Conservation (phyloP, 805 yeast species). For the Lipomyces starkeyi region DNA sequence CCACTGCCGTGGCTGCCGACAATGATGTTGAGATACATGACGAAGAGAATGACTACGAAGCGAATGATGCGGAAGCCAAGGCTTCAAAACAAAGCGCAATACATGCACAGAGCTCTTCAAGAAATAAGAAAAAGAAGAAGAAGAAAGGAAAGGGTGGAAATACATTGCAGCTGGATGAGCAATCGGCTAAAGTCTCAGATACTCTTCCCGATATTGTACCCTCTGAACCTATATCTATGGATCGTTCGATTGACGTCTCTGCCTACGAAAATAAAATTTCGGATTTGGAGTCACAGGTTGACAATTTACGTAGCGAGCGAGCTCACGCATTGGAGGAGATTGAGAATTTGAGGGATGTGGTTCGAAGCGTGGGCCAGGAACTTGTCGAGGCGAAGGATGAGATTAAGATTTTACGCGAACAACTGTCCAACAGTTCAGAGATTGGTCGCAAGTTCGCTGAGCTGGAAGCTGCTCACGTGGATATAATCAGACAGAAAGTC, state of each 20-base stretch:
- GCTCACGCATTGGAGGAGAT: constrained; percentile 58
- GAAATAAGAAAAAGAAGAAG: constrained; percentile 45
- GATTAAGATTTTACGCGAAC: constrained; percentile 20
- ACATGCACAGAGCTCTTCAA: constrained; percentile 12
- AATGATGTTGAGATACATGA: constrained; percentile 1
- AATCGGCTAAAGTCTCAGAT: constrained; percentile 20
- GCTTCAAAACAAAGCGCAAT: background rate
- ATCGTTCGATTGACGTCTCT: constrained; percentile 10
- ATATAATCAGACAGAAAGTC: constrained; percentile 33
- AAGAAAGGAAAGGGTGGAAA: constrained; percentile 39
- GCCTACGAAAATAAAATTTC: constrained; percentile 37
- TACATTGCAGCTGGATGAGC: constrained; percentile 10
- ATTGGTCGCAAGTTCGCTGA: constrained; percentile 24
- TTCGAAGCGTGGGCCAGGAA: constrained; percentile 77
- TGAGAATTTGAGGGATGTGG: constrained; percentile 73
- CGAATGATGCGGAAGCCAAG: constrained; percentile 18
- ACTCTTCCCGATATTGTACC: constrained; percentile 17
- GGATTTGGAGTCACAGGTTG: constrained; percentile 20
- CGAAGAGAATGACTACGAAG: constrained; percentile 8
- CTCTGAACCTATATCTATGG: constrained; percentile 16
- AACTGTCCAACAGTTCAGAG: constrained; percentile 12
- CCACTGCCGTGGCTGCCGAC: background rate
- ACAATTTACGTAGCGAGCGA: constrained; percentile 19
- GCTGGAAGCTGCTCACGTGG: constrained; percentile 30
- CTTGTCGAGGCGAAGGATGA: constrained; percentile 69